Evolutionary conservation across 768 basidiomycete species (phyloP), one percentile per base, ranked within the genome.

Genomic region (Chalciporus pseudorubinellus): DNA sequence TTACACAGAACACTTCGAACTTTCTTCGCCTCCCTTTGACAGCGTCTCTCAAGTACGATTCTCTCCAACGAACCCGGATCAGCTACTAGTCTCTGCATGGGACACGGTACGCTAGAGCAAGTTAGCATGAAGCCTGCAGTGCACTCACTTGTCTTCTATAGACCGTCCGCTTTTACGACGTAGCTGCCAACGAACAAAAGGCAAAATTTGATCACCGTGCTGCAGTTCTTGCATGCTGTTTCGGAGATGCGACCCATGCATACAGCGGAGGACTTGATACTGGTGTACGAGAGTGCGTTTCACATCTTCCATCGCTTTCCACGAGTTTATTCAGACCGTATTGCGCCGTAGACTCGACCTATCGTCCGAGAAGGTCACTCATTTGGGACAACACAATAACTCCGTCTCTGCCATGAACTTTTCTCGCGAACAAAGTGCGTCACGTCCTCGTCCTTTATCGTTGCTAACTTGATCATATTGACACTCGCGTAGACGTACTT

Each of bases 251-350:
- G 1, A 71, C 71, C 7, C 80, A 81, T 50, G 93, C 79, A 0
- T 98, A 83, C 63, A 93, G 89, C 50, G 95, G 92, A 4, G 93
- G 94, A 0, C 73, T 97, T 19, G 93, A 94, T 59, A 86, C 89
- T 9, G 80, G 85, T 19, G 82, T 97, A 3, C 72, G 90, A 69
- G 82, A 89, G 93, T 95, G 54, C 58, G 43, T 34, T 40, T 11
- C 7, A 22, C 39, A 10, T 21, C 6, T 16, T 16, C 2, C 33
- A 14, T 21, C 28, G 9, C 11, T 28, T 20, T 6, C 0, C 26
- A 11, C 18, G 8, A 63, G 18, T 24, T 36, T 42, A n/a, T 3
- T 5, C 40, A 36, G 11, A n/a, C 28, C 38, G 29, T 39, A 1
- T 14, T n/a, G 21, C n/a, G 34, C 12, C 38, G 10, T 46, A 95